Conservation (phyloP, 176 grass and related monocot genomes). For the Melocanna baccifera region DNA sequence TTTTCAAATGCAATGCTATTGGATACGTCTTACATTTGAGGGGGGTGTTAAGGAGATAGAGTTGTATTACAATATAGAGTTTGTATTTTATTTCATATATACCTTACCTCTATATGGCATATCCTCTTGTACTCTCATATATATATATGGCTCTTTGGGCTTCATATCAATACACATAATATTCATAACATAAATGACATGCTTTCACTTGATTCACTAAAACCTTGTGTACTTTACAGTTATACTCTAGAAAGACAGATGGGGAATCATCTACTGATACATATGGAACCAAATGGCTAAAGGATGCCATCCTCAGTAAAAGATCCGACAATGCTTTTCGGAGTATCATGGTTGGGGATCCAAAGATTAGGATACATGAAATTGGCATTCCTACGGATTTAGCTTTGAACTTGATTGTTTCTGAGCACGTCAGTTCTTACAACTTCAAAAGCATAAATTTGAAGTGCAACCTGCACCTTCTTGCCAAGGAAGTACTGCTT, state of each 20-base stretch:
- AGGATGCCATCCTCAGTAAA: constrained; percentile 86
- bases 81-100: too few relatives aligned
- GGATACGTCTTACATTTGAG: too few relatives aligned
- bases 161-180: too few relatives aligned
- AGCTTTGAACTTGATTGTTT: constrained; percentile 56
- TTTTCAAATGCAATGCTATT: too few relatives aligned
- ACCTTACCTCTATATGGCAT: too few relatives aligned
- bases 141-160: too few relatives aligned
- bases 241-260: constrained; percentile 67
- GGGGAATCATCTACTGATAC: constrained; percentile 43
- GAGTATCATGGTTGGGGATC: constrained; percentile 76
- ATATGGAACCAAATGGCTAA: constrained; percentile 82
- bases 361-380: constrained; percentile 76
- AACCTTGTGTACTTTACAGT: constrained; percentile 39
- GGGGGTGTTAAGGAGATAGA: too few relatives aligned
- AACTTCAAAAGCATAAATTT: constrained; percentile 60
- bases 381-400: constrained; percentile 69
- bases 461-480: constrained; percentile 57
- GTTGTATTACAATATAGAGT: too few relatives aligned
- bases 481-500: constrained; percentile 46
- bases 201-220: constrained; percentile 2
- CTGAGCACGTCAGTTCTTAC: constrained; percentile 60
- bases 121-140: too few relatives aligned
- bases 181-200: too few relatives aligned
- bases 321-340: constrained; percentile 79